Conservation (phyloP, 176 grass and related monocot genomes). For the Calamus simplicifolius region DNA sequence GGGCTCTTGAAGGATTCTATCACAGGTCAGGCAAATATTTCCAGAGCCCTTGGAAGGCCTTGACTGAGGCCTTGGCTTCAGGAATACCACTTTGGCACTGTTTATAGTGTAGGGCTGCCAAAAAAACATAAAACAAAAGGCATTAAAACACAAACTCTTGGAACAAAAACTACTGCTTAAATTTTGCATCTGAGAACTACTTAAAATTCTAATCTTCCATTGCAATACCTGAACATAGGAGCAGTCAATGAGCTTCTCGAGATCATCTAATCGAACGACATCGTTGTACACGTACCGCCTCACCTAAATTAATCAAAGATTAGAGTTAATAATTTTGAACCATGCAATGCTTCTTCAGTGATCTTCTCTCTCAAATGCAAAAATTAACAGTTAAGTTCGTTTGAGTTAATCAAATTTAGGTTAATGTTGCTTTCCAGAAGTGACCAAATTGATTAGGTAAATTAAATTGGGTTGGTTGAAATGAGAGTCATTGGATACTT, state of each 20-base stretch:
- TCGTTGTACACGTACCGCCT: conserved; percentile 91
- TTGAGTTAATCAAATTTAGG: no score
- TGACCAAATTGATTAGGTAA: not conserved
- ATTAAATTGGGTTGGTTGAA: conserved; percentile 1
- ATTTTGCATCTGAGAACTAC: not conserved
- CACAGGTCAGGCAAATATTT: conserved; percentile 89
- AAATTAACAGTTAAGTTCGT: no score
- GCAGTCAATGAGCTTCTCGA: conserved; percentile 88
- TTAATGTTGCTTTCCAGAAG: not conserved
- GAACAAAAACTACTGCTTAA: not conserved
- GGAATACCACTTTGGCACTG: conserved; percentile 91
- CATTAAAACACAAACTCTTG: not conserved
- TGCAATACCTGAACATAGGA: conserved; percentile 72
- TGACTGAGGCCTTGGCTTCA: conserved; percentile 87
- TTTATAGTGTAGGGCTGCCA: conserved; percentile 94
- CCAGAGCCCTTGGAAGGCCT: conserved; percentile 94
- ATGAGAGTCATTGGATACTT: conserved; percentile 3
- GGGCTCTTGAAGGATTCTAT: conserved; percentile 95
- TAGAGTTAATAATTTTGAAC: not conserved
- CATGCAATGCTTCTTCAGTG: no score
- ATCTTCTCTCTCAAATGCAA: no score
- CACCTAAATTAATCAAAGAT: conserved; percentile 32
- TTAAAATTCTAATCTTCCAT: not conserved
- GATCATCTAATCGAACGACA: conserved; percentile 78
- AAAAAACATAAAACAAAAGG: not conserved